These are phyloP conservation scores for Ormosia semicastrata DNA, from an alignment of 306 rosid species.

Conservation along the genomic window DNA sequence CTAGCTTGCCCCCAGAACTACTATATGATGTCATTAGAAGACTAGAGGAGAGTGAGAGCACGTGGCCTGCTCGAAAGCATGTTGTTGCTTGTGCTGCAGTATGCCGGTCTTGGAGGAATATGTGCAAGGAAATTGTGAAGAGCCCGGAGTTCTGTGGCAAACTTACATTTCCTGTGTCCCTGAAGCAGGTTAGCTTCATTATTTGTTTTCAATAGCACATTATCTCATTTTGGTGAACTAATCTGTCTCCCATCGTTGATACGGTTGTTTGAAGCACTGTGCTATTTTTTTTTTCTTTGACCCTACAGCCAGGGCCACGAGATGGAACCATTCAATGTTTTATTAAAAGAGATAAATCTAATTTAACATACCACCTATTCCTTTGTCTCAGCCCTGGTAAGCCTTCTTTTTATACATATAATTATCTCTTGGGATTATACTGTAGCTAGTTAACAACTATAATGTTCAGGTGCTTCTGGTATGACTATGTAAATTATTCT, in stretches of 20 bases:
- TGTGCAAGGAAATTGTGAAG: slow-evolving; percentile 86
- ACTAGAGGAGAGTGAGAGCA: slow-evolving; percentile 82
- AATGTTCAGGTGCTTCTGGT: slow-evolving; percentile 13
- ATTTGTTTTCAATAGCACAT: background rate
- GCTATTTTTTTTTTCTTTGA: slow-evolving; percentile 20
- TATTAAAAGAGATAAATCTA: slow-evolving; percentile 85
- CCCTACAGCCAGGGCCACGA: slow-evolving; percentile 79
- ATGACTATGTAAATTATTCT: background rate
- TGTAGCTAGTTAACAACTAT: background rate
- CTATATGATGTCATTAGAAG: slow-evolving; percentile 73
- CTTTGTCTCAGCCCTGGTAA: slow-evolving; percentile 85
- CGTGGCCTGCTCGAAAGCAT: slow-evolving; percentile 79
- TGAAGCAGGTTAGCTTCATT: slow-evolving; percentile 64
- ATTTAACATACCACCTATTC: slow-evolving; percentile 71
- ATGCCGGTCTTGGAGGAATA: slow-evolving; percentile 83
- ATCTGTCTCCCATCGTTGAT: background rate
- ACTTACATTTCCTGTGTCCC: slow-evolving; percentile 83
- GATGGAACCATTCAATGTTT: slow-evolving; percentile 79
- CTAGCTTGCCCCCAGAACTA: slow-evolving; percentile 77
- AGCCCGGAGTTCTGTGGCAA: slow-evolving; percentile 79
- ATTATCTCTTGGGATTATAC: background rate
- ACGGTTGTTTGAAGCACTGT: background rate
- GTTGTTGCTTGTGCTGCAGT: slow-evolving; percentile 90
- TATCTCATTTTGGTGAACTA: background rate
- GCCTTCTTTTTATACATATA: background rate